Conservation (phyloP, 1,139 yeast genomes). For the Geotrichum citri-aurantii region DNA sequence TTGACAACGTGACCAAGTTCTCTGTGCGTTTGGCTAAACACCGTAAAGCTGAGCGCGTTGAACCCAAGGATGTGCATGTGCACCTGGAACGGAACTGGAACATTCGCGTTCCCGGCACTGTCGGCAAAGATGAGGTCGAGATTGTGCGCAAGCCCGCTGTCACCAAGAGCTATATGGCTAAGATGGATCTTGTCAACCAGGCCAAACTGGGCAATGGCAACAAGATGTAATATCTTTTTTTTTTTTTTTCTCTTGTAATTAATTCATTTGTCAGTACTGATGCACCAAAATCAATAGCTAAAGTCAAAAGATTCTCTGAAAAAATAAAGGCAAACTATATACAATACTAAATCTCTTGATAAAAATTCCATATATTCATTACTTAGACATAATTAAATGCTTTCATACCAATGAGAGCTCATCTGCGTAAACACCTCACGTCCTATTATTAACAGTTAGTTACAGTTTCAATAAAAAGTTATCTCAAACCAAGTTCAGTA, state of each 20-base stretch:
- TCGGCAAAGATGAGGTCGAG: constrained; percentile 79
- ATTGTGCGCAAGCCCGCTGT: constrained; percentile 80
- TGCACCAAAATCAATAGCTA: background rate
- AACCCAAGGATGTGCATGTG: constrained; percentile 82
- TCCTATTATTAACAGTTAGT: background rate
- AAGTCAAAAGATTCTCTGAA: too few species aligned
- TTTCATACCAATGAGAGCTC: background rate
- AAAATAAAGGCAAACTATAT: too few species aligned
- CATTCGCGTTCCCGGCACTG: constrained; percentile 84
- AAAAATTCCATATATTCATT: background rate
- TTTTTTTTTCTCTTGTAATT: background rate
- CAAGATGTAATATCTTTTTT: background rate
- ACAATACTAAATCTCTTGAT: too few species aligned
- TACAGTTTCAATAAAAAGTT: background rate
- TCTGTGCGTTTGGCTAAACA: constrained; percentile 95
- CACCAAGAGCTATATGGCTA: constrained; percentile 62
- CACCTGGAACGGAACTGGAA: constrained; percentile 96
- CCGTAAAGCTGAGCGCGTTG: constrained; percentile 82
- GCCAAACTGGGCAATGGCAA: constrained; percentile 35
- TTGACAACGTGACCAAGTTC: constrained; percentile 83
- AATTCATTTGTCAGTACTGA: background rate
- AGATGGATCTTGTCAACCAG: constrained; percentile 56
- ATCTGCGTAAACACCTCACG: background rate
- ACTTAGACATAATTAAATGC: background rate
- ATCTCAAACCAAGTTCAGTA: background rate